Base-by-base conservation (phyloP, 192 early-diverging fungal species). In the Powellomyces hirtus region DNA sequence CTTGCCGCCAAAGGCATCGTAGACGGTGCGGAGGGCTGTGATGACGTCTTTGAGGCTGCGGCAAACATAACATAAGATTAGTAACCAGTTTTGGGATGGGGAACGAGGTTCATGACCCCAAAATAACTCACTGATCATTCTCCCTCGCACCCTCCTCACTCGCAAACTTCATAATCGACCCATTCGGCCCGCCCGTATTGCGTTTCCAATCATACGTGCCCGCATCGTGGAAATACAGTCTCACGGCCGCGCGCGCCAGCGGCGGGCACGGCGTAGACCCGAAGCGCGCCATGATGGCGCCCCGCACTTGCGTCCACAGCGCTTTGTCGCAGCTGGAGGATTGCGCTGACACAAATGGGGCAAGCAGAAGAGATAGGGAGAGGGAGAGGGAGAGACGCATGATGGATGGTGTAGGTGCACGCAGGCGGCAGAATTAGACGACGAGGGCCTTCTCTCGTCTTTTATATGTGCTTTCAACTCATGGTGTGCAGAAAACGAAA, bases 211-310 rank as follows among this genome's bases (percentile, higher is more conserved):
- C 18, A 29, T 38, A 60, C 2, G 59, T 60, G 13, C 59, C 59
- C 8, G 59, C 59, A 37, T 60, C 59, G 38, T 60, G 59, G 37
- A 60, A 60, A 11, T 30, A 30, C 3, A 60, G 59, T 5, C 59
- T 14, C 13, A 60, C 38, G 14, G 59, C 59, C 6, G 59, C 59
- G 22, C 59, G 59, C 5, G 20, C 59, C 4, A 60, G 31, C 8
- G 34, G n/a, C 2, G 31, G 14, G 38, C 59, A 60, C 3, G 59
- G 35, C 3, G 35, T 13, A 24, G 59, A 36, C n/a, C 59, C 59
- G 36, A 60, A 60, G n/a, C 38, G 18, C 4, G 31, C 31, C 11
- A 36, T 13, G 38, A 60, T 60, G 22, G 38, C 59, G 35, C 4
- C 36, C 4, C 37, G 16, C 1, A 60, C 59, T 6, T 60, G 29